Evolutionary conservation across 306 rosid species (phyloP), one percentile per base, ranked within the genome.

Genomic region (Cicer chorassanicum): DNA sequence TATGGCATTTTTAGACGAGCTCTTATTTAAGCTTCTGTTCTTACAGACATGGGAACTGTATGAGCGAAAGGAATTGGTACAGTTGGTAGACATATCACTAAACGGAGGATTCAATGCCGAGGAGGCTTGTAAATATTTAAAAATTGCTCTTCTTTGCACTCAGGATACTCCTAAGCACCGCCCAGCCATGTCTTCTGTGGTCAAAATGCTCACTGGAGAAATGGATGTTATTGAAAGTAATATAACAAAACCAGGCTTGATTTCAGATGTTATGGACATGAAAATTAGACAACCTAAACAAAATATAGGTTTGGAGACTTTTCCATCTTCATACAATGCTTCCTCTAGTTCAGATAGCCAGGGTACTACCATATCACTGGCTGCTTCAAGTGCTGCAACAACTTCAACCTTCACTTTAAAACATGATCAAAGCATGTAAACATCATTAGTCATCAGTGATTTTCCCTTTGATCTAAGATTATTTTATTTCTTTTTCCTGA

Each of bases 211-310:
- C 36, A 85, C 80, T 0, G 87, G 95, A 21, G 71, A 88, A 86
- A 82, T 75, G 14, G 80, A 74, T 16, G 39, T 93, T 1, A 57
- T 78, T 42, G 82, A 88, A 18, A 49, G 13, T 11, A 73, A 77
- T 69, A 85, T 93, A 78, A 80, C 90, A 72, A 91, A 88, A 84
- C 98, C 98, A 21, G 97, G 94, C 59, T 63, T 89, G 73, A 88
- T 93, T 59, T 83, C 96, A 15, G 98, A 93, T 82, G 85, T 91
- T 78, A 87, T 89, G 96, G 98, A 91, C 76, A 91, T 91, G 70
- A 89, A 86, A 81, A 81, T 88, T 53, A 76, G 82, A 72, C 73
- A 82, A 13, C 68, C 44, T 29, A 77, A 79, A 64, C 70, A 57
- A 44, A 77, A 68, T 59, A 67, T 10, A 21, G 77, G 72, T 2